Percentiles rank a stretch among this genome's conserved stretches.
Conservation (phyloP, 192 early-diverging fungal genomes). For the Pecoramyces ruminantium region DNA sequence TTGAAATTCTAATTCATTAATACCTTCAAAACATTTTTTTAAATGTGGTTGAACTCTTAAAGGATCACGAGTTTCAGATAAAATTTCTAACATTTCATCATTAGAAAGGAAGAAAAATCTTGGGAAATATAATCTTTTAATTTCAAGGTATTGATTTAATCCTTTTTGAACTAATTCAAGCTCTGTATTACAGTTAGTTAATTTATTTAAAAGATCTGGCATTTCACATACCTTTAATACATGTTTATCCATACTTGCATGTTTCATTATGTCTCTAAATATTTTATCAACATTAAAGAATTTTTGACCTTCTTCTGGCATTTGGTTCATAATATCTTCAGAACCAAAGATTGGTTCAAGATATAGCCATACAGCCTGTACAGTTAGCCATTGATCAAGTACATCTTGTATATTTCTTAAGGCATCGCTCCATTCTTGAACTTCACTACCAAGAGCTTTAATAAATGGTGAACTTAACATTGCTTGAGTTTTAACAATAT, state of each 20-base stretch:
- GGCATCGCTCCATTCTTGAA: constrained; percentile 24
- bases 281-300: constrained; percentile 39
- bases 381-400: constrained; percentile 41
- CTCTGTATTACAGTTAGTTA: constrained; percentile 27
- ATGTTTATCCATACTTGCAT: constrained; percentile 17
- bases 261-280: constrained; percentile 38
- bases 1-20: constrained; percentile 34
- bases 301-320: constrained; percentile 38
- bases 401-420: constrained; percentile 38
- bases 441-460: constrained; percentile 39
- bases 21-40: constrained; percentile 49
- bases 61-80: constrained; percentile 46
- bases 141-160: constrained; percentile 37
- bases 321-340: constrained; percentile 47
- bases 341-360: constrained; percentile 42
- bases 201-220: constrained; percentile 26
- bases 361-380: constrained; percentile 41
- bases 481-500: constrained; percentile 46
- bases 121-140: constrained; percentile 39
- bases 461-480: constrained; percentile 42
- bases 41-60: constrained; percentile 43
- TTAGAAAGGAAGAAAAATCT: constrained; percentile 49
- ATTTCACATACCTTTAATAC: constrained; percentile 30
- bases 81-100: constrained; percentile 49
- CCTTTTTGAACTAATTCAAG: constrained; percentile 43